phyloP scores from a whole-genome alignment of 176 grass and related monocot species.

The Puya raimondii region DNA sequence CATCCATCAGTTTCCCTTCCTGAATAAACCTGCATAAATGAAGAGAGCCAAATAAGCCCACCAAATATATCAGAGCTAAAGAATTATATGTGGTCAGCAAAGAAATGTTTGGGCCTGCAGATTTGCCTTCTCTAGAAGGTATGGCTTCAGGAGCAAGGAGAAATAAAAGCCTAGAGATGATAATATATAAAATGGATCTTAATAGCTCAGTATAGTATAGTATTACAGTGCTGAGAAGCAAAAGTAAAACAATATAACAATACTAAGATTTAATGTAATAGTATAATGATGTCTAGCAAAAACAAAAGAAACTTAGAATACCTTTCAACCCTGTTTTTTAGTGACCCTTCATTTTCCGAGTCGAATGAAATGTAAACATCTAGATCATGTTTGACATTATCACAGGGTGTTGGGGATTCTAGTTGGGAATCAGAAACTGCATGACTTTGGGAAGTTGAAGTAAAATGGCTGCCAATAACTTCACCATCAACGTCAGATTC shows the following conservation, averaged over 20 bases:
- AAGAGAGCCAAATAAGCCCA: not conserved
- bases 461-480: conserved; percentile 22
- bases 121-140: too few relatives aligned
- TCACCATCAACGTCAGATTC: conserved; percentile 56
- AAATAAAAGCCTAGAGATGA: too few relatives aligned
- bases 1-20: conserved; percentile 95
- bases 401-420: conserved; percentile 36
- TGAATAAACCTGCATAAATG: conserved; percentile 69
- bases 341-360: conserved; percentile 86
- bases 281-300: not conserved
- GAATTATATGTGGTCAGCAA: too few relatives aligned
- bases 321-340: conserved; percentile 90
- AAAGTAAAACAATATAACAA: not conserved
- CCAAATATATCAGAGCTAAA: too few relatives aligned
- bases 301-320: conserved; percentile 22
- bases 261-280: not conserved
- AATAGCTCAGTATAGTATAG: too few relatives aligned
- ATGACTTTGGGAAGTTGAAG: conserved; percentile 27
- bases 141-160: too few relatives aligned
- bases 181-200: too few relatives aligned
- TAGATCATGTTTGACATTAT: conserved; percentile 46
- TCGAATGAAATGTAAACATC: conserved; percentile 78
- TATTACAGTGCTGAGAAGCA: not conserved
- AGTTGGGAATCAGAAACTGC: conserved; percentile 1
- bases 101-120: too few relatives aligned